Evolutionary conservation across 1,284 basidiomycete species (phyloP).

Genomic region (Cryptococcus sp.): DNA sequence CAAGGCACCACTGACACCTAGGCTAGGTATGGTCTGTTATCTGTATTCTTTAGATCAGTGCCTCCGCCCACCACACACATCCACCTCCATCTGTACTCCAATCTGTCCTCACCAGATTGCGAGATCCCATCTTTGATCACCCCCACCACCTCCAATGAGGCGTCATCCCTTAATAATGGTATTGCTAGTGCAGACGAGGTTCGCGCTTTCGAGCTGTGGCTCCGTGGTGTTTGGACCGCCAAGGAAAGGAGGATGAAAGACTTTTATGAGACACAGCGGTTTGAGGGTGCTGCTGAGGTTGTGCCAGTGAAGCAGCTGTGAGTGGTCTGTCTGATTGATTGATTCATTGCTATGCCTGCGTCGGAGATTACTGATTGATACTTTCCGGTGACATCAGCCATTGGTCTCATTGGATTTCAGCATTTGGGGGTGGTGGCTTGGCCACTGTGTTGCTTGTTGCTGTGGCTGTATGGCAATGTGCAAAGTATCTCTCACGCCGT

Average conservation of each 20-base stretch:
- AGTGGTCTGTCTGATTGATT: conserved; percentile 14
- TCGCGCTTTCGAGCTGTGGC: conserved; percentile 74
- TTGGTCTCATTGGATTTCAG: conserved; percentile 35
- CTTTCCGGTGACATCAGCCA: conserved; percentile 21
- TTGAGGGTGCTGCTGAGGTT: conserved; percentile 21
- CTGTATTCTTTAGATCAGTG: conserved; percentile 77
- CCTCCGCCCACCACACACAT: conserved; percentile 83
- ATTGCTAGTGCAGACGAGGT: conserved; percentile 64
- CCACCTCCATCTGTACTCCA: conserved; percentile 69
- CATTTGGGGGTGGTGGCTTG: conserved; percentile 38
- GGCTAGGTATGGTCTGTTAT: conserved; percentile 63
- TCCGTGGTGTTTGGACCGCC: conserved; percentile 71
- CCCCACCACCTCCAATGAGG: not conserved
- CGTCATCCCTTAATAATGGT: conserved; percentile 17
- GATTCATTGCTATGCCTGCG: not conserved
- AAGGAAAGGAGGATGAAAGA: conserved; percentile 73
- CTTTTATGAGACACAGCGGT: conserved; percentile 53
- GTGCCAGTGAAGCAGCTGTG: conserved; percentile 36
- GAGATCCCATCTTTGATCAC: conserved; percentile 32
- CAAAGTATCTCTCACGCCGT: not conserved
- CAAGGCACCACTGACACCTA: conserved; percentile 56
- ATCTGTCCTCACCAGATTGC: conserved; percentile 51
- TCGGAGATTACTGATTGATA: not conserved
- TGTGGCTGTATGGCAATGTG: conserved; percentile 7
- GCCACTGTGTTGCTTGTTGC: conserved; percentile 19